A percentile compares a stretch with the other conserved stretches of the same genome.
Conservation (phyloP, 31 red algal species). For the Asparagopsis taxiformis region DNA sequence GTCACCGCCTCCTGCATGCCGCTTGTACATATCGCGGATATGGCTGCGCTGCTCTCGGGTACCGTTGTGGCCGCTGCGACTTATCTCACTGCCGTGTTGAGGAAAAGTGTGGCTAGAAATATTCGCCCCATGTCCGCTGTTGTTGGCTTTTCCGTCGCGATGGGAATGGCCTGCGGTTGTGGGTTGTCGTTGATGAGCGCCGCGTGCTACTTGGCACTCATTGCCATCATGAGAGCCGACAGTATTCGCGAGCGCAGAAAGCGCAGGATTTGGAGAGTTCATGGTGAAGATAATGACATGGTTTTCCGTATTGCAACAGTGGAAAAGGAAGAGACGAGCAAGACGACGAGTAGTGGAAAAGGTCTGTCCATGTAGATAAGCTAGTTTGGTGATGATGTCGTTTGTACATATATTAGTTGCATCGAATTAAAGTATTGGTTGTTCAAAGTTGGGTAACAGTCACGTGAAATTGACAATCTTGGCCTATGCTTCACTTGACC, state of each 20-base stretch:
- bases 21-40: not conserved
- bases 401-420: too few relatives aligned
- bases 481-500: too few relatives aligned
- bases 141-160: conserved; percentile 8
- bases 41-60: not conserved
- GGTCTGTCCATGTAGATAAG: too few relatives aligned
- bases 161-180: conserved; percentile 23
- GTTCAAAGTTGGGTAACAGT: too few relatives aligned
- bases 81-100: not conserved
- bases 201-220: conserved; percentile 3
- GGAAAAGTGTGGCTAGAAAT: too few relatives aligned
- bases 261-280: not conserved
- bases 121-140: not conserved
- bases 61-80: not conserved
- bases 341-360: too few relatives aligned
- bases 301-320: too few relatives aligned
- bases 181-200: conserved; percentile 18
- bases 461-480: too few relatives aligned
- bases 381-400: too few relatives aligned
- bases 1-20: conserved; percentile 5
- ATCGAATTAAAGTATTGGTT: too few relatives aligned
- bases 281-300: not conserved
- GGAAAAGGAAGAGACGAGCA: too few relatives aligned
- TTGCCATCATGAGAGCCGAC: conserved; percentile 12
- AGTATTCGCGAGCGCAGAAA: conserved; percentile 1